phyloP scores from a whole-genome alignment of 306 rosid genomes.

The Corylus americana region DNA sequence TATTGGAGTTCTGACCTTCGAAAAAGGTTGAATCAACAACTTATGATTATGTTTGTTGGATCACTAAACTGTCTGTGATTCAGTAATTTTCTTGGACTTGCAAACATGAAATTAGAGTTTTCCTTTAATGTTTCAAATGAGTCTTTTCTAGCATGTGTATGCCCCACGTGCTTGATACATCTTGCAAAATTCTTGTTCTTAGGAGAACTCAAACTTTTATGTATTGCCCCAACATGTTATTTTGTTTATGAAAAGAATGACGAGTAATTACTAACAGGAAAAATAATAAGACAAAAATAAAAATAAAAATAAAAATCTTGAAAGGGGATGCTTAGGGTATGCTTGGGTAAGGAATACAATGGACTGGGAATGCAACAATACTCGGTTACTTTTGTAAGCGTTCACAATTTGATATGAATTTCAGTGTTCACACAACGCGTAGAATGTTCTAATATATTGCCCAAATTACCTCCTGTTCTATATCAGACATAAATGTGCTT shows the following conservation, averaged over 20 bases:
- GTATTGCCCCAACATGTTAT: not conserved
- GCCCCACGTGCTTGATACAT: not conserved
- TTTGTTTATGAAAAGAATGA: not conserved
- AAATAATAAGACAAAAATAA: not conserved
- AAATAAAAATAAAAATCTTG: not conserved
- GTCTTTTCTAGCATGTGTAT: not conserved
- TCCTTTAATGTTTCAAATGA: not conserved
- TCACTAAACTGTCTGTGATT: not conserved
- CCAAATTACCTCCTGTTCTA: not conserved
- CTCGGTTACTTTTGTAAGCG: not conserved
- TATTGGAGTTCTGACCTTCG: not conserved
- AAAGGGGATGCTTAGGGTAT: not conserved
- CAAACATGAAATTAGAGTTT: not conserved
- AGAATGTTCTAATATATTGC: not conserved
- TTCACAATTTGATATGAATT: not conserved
- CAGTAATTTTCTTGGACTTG: not conserved
- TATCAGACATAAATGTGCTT: not conserved
- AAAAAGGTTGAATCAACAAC: not conserved
- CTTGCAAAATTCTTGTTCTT: not conserved
- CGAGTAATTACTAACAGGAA: not conserved
- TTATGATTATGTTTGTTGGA: not conserved
- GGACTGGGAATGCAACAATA: not conserved
- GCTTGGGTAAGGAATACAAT: not conserved
- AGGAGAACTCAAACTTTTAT: not conserved
- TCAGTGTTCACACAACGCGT: not conserved